Conservation (phyloP, 495 filamentous ascomycete species). For the Penicillium antarcticum region DNA sequence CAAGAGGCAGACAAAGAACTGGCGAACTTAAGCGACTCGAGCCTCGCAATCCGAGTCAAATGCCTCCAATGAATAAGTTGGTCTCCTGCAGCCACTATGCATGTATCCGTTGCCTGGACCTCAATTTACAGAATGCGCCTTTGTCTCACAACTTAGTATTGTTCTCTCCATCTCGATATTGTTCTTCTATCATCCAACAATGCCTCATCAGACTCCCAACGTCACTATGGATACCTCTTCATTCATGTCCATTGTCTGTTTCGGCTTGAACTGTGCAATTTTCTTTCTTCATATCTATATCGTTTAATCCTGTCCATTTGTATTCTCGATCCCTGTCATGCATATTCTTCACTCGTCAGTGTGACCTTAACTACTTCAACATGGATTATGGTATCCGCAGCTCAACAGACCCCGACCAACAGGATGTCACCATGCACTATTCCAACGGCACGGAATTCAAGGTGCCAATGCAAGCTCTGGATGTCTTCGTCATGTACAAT, state of each 20-base stretch:
- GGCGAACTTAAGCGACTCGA: conserved; percentile 3
- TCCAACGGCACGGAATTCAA: conserved; percentile 51
- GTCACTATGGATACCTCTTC: too few relatives aligned
- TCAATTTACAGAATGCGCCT: neutral
- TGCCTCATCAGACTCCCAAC: conserved; percentile 1
- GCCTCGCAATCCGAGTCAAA: neutral
- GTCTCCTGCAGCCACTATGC: conserved; percentile 3
- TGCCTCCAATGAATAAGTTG: neutral
- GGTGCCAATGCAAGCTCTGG: conserved; percentile 46
- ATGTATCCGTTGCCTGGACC: neutral
- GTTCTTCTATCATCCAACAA: conserved; percentile 11
- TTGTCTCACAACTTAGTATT: conserved; percentile 21
- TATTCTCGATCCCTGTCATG: neutral
- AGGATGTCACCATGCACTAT: conserved; percentile 52
- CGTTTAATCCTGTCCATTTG: neutral
- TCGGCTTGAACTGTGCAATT: neutral
- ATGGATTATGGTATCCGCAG: neutral
- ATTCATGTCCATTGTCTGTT: conserved; percentile 6
- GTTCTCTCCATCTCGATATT: conserved; percentile 24
- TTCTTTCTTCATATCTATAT: neutral
- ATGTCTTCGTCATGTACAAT: conserved; percentile 47
- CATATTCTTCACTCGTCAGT: neutral
- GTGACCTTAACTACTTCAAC: neutral
- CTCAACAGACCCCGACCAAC: conserved; percentile 21
- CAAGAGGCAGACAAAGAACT: conserved; percentile 7